Percentiles rank a stretch among this genome's conserved stretches.
Conservation (phyloP, 805 yeast species). For the Starmerella bombi region DNA sequence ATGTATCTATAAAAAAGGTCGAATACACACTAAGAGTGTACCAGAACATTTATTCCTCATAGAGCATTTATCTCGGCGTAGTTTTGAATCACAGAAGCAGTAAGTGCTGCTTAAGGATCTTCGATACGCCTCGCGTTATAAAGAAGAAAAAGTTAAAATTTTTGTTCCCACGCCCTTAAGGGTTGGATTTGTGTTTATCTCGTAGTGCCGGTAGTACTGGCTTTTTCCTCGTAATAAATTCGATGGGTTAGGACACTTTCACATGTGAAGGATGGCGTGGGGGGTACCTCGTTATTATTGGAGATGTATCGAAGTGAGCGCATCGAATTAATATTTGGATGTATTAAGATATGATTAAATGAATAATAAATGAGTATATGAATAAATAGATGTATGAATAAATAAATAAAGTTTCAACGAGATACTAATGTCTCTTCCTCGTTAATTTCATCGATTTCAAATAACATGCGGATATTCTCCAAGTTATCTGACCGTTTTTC, state of each 20-base stretch:
- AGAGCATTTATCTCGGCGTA: constrained; percentile 17
- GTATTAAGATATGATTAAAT: too few relatives aligned
- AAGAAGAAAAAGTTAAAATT: not conserved
- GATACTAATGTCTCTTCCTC: too few relatives aligned
- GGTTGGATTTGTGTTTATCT: not conserved
- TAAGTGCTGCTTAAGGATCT: constrained; percentile 20
- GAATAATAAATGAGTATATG: too few relatives aligned
- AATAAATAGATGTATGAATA: too few relatives aligned
- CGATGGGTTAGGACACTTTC: too few relatives aligned
- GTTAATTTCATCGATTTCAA: constrained; percentile 21
- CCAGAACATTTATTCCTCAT: not conserved
- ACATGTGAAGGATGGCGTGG: too few relatives aligned
- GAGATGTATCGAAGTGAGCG: too few relatives aligned
- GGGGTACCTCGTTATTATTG: too few relatives aligned
- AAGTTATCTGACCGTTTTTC: constrained; percentile 27
- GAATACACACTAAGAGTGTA: too few relatives aligned
- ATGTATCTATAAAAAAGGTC: constrained; percentile 2
- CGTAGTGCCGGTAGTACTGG: not conserved
- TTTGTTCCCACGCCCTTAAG: not conserved
- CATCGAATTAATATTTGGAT: too few relatives aligned
- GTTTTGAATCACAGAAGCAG: constrained; percentile 23
- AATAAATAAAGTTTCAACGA: too few relatives aligned
- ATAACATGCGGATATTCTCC: constrained; percentile 28
- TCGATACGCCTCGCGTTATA: constrained; percentile 22
- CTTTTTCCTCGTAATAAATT: too few relatives aligned